Evolutionary conservation across 2,329 filamentous ascomycete genomes (phyloP), one percentile per base, ranked within the genome.

Genomic region (Periconia sp.): DNA sequence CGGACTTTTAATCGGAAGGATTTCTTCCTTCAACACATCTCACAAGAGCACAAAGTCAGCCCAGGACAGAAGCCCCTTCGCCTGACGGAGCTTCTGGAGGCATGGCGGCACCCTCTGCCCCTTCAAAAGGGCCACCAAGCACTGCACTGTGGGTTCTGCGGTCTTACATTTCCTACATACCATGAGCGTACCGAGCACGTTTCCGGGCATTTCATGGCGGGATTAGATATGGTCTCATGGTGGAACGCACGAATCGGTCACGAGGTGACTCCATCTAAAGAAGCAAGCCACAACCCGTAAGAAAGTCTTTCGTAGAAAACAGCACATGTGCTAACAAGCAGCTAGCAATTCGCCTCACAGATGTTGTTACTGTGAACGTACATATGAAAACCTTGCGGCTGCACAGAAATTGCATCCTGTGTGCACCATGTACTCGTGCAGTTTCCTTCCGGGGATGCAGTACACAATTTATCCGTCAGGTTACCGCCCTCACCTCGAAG

Each of bases 1-100:
- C 76, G 78, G 21, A 77, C 74, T 1, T 79, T 78, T 49, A 75
- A 72, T 36, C 67, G 74, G 26, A 76, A 78, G 51, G 76, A 79
- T 53, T 72, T 78, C 44, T 73, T 79, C 34, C 71, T 75, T 29
- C 76, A 78, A 50, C 76, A 79, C 51, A 64, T 79, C 16, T 68
- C 73, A 21, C 63, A 77, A 44, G 73, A 76, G 56, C 76, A 79
- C 54, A 71, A 72, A 51, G 66, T 71, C 17, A 57, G 46, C 25
- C 52, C 53, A 3, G 37, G 43, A 2, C 82, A 54, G 66, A 74
- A 46, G 26, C 71, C 78, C 21, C 67, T 65, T 13, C 48, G 54
- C 4, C 48, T 59, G 46, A 50, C 50, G 10, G 54, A 63, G 25
- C 42, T 59, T 13, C 34, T 56, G n/a, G 55, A 56, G 15, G 47